These are phyloP conservation scores for Boletus subparvulus DNA, from an alignment of 768 basidiomycete genomes.

Conservation along the genomic window DNA sequence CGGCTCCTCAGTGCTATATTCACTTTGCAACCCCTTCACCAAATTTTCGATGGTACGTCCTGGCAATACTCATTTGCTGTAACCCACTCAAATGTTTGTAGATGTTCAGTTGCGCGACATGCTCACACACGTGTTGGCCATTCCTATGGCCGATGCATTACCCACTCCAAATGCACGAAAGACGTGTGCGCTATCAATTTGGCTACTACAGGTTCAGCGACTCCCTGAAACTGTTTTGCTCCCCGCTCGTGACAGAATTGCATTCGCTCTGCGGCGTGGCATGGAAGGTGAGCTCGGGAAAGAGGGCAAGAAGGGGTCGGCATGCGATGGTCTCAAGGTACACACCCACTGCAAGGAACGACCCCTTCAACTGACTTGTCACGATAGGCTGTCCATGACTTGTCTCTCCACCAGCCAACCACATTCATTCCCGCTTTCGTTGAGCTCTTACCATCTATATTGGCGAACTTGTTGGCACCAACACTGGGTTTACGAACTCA, in stretches of 20 bases:
- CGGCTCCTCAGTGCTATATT: conserved; percentile 62
- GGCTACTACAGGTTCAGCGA: conserved; percentile 69
- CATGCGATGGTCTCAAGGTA: conserved; percentile 76
- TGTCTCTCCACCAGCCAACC: conserved; percentile 58
- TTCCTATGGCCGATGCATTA: conserved; percentile 65
- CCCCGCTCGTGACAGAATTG: conserved; percentile 65
- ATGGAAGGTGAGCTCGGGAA: conserved; percentile 84
- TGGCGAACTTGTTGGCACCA: conserved; percentile 61
- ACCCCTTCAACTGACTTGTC: conserved; percentile 10
- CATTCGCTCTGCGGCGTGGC: conserved; percentile 69
- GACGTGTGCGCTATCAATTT: conserved; percentile 76
- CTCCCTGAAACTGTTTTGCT: conserved; percentile 60
- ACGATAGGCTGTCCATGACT: conserved; percentile 69
- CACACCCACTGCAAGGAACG: conserved; percentile 14
- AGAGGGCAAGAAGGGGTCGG: conserved; percentile 85
- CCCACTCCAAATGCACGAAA: conserved; percentile 87
- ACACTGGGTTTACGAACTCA: conserved; percentile 65
- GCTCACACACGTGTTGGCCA: conserved; percentile 62
- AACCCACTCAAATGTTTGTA: conserved; percentile 27
- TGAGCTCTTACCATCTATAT: conserved; percentile 57
- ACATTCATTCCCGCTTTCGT: conserved; percentile 71
- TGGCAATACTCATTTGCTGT: conserved; percentile 3
- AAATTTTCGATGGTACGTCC: conserved; percentile 59
- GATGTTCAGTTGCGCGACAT: conserved; percentile 60
- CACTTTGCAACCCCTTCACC: conserved; percentile 55